These are phyloP conservation scores for Lentinula novae-zelandiae DNA, from an alignment of 1,284 basidiomycete species.

Conservation along the genomic window DNA sequence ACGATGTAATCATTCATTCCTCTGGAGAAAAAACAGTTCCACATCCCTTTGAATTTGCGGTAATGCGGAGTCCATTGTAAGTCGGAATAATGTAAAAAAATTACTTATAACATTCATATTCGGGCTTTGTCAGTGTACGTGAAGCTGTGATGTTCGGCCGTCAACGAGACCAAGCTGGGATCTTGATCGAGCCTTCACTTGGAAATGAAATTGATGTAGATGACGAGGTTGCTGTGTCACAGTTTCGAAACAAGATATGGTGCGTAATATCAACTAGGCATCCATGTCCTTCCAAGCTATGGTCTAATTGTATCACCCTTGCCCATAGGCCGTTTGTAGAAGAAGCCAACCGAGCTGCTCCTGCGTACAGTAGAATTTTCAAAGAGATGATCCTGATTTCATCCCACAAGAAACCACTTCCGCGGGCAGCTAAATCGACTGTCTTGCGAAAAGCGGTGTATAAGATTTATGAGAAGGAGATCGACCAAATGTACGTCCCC, in stretches of 20 bases:
- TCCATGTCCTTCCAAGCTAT: not conserved
- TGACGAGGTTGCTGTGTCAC: not conserved
- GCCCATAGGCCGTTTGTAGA: constrained; percentile 21
- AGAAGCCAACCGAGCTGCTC: constrained; percentile 28
- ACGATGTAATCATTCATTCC: constrained; percentile 37
- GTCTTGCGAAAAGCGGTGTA: not conserved
- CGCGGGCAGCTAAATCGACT: constrained; percentile 5
- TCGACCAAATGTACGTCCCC: not conserved
- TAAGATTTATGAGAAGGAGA: constrained; percentile 3
- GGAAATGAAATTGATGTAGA: not conserved
- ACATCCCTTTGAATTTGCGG: constrained; percentile 30
- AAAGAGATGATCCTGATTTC: constrained; percentile 28
- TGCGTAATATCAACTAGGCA: not conserved
- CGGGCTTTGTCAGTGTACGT: not conserved
- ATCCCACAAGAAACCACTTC: constrained; percentile 19
- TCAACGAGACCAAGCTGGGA: constrained; percentile 7
- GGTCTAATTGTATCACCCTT: not conserved
- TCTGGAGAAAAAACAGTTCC: constrained; percentile 39
- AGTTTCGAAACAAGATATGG: constrained; percentile 3
- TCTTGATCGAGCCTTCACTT: constrained; percentile 11
- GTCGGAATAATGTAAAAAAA: constrained; percentile 20
- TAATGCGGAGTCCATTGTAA: constrained; percentile 29
- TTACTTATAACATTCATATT: not conserved
- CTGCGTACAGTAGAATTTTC: constrained; percentile 29
- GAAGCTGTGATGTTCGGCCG: constrained; percentile 12